phyloP scores from a whole-genome alignment of 1,284 basidiomycete genomes.

The Melampsora larici-populina region DNA sequence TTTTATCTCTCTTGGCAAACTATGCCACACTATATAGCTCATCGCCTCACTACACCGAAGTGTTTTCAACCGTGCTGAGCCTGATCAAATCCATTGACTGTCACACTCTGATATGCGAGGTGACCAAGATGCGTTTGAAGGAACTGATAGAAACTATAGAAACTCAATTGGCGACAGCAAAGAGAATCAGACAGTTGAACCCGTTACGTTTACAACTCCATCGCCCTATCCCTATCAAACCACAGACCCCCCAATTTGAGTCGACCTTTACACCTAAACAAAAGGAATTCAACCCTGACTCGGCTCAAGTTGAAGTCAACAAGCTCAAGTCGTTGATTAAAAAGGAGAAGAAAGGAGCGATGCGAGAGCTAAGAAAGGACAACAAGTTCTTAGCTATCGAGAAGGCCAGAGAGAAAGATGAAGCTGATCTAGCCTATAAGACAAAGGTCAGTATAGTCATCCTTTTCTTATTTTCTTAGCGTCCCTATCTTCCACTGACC shows the following conservation, averaged over 20 bases:
- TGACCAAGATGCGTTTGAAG: conserved; percentile 8
- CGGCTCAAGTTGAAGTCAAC: conserved; percentile 77
- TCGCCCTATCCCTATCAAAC: conserved; percentile 91
- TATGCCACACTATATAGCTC: conserved; percentile 73
- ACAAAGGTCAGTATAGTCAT: conserved; percentile 50
- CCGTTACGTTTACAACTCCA: conserved; percentile 86
- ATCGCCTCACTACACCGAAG: conserved; percentile 75
- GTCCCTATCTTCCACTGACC: neutral
- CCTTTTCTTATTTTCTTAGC: conserved; percentile 8
- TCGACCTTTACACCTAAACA: conserved; percentile 73
- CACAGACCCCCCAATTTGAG: conserved; percentile 92
- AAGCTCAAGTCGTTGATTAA: conserved; percentile 88
- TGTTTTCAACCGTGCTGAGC: conserved; percentile 67
- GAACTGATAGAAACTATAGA: conserved; percentile 42
- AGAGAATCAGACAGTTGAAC: conserved; percentile 50
- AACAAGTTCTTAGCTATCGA: conserved; percentile 85
- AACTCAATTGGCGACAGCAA: neutral
- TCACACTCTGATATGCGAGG: neutral
- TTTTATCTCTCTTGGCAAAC: conserved; percentile 64
- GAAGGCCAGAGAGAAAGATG: conserved; percentile 74
- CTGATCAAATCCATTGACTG: conserved; percentile 63
- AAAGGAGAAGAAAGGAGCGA: conserved; percentile 94
- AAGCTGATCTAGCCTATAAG: conserved; percentile 70
- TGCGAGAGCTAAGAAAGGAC: conserved; percentile 93
- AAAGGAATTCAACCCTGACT: conserved; percentile 83